These are phyloP conservation scores for Yamagishiella unicocca DNA, from an alignment of 139 green algal species.

Conservation along the genomic window DNA sequence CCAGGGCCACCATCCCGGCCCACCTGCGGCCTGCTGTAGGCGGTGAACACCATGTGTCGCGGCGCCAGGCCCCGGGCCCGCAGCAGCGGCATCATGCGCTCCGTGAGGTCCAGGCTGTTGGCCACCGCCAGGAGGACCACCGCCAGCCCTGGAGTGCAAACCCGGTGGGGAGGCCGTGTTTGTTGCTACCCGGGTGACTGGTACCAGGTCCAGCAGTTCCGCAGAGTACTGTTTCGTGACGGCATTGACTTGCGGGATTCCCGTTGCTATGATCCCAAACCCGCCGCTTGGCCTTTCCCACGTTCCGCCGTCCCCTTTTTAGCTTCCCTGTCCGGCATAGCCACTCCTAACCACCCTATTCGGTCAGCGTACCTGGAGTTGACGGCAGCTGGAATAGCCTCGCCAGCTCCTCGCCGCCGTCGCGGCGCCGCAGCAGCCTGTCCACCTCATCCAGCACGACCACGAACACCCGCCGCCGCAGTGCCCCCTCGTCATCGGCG, in stretches of 20 bases:
- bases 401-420: conserved; percentile 51
- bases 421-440: conserved; percentile 46
- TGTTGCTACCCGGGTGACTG: too few relatives aligned
- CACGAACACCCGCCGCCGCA: conserved; percentile 33
- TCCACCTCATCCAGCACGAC: conserved; percentile 74
- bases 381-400: conserved; percentile 67
- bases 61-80: conserved; percentile 50
- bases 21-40: conserved; percentile 64
- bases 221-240: too few relatives aligned
- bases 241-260: too few relatives aligned
- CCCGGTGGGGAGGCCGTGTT: too few relatives aligned
- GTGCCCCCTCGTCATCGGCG: not conserved
- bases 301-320: too few relatives aligned
- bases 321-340: too few relatives aligned
- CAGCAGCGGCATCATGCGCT: conserved; percentile 67
- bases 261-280: too few relatives aligned
- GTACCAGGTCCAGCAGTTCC: too few relatives aligned
- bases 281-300: too few relatives aligned
- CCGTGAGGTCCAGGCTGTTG: conserved; percentile 74
- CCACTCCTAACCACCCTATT: too few relatives aligned
- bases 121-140: conserved; percentile 69
- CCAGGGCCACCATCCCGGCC: not conserved
- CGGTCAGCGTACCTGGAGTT: conserved; percentile 26
- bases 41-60: conserved; percentile 64
- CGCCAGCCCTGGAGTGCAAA: conserved; percentile 49